Base-by-base conservation (phyloP, 495 filamentous ascomycete genomes). In the Lasiosphaeria ovina region DNA sequence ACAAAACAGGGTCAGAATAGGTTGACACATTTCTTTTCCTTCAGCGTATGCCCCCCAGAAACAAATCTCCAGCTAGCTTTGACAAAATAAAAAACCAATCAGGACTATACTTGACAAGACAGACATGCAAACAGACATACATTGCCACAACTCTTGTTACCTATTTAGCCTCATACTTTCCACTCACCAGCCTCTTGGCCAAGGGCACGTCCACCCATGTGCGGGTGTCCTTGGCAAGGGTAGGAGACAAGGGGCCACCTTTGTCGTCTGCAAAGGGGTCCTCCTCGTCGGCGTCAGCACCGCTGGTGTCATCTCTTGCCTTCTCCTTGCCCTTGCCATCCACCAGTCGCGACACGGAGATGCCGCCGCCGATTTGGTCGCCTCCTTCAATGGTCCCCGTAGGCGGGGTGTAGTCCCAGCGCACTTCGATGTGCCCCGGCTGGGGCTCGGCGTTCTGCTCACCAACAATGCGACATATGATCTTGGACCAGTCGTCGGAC, bases 121-220 rank as follows among this genome's bases (percentile, higher is more conserved):
- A 24, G 24, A 24, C 24, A 24, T 24, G 24, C 24, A 24, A 24
- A 24, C 24, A 24, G 24, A 11, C 44, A 9, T 47, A 47, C 44
- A 8, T 47, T 9, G 7, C 12, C 35, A 11, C 5, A 36, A 12
- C 3, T 9, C 3, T 17, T 31, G 24, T 24, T 33, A 3, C 44
- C 65, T 66, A 83, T 54, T 68, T 76, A 35, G 82, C 82, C 63
- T 84, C 78, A 72, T 93, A 96, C 75, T 89, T 93, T 49, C 92
- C 92, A 68, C 86, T 89, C 32, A 88, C 78, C 57, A 96, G 66
- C 74, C 87, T 93, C 77, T 85, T 88, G 55, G 84, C 77, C 1
- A 86, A 82, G 24, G 84, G 83, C 45, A 97, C 83, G 31, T 87
- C 84, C 36, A 83, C 86, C 94, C 93, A 98, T 50, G 70, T 78